Conservation (phyloP, 148 eudicot genomes). For the Bassia scoparia region DNA sequence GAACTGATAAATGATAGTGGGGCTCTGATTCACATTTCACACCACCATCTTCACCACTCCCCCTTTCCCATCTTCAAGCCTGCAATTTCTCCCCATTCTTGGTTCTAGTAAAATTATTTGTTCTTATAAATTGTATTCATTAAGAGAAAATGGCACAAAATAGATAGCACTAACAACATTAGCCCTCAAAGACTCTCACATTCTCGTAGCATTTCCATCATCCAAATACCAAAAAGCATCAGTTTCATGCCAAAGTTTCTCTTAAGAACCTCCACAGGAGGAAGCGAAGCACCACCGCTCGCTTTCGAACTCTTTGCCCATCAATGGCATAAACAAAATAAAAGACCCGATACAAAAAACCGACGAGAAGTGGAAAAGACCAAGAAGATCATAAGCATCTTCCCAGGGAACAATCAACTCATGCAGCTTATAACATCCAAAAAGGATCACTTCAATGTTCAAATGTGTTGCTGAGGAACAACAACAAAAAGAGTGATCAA, state of each 20-base stretch:
- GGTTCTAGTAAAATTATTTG: not conserved
- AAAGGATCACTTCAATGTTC: constrained; percentile 21
- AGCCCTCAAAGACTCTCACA: constrained; percentile 4
- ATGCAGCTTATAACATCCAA: constrained; percentile 5
- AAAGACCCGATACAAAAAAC: not conserved
- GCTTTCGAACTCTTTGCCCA: not conserved
- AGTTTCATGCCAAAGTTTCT: constrained; percentile 36
- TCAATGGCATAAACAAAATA: not conserved
- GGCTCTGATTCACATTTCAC: not conserved
- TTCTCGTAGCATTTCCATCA: constrained; percentile 19
- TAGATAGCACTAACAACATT: constrained; percentile 4
- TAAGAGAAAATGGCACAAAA: constrained; percentile 11
- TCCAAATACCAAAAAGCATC: constrained; percentile 13
- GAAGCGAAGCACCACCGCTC: constrained; percentile 23
- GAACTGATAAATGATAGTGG: constrained; percentile 1
- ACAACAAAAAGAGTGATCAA: constrained; percentile 13
- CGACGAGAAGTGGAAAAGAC: not conserved
- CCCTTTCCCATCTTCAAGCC: constrained; percentile 15
- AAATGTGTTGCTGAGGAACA: constrained; percentile 5
- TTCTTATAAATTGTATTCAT: not conserved
- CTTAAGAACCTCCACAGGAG: constrained; percentile 28
- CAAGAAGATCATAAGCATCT: constrained; percentile 10
- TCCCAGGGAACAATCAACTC: not conserved
- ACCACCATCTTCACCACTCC: constrained; percentile 20
- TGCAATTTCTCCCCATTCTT: not conserved